Percentiles rank a stretch among this genome's conserved stretches.
phyloP scores from a whole-genome alignment of 164 flowering plant genomes.

The Houttuynia cordata region DNA sequence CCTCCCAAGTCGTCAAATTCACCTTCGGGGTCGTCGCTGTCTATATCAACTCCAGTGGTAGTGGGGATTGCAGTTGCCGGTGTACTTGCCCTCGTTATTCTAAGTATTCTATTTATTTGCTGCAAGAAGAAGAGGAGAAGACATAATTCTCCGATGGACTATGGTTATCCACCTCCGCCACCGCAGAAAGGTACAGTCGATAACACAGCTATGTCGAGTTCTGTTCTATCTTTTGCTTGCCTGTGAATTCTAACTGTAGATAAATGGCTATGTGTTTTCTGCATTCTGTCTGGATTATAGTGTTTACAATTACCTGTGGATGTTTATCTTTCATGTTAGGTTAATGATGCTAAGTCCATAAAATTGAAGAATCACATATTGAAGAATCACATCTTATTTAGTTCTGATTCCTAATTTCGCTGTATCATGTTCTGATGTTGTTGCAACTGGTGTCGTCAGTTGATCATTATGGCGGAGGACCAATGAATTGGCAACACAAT shows the following conservation, averaged over 20 bases:
- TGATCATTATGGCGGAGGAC: slow-evolving; percentile 33
- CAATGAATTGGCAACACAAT: slow-evolving; percentile 54
- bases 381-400: too few species aligned
- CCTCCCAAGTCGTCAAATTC: slow-evolving; percentile 6
- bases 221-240: too few species aligned
- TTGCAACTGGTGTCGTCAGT: slow-evolving; percentile 11
- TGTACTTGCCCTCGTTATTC: slow-evolving; percentile 23
- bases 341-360: too few species aligned
- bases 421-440: too few species aligned
- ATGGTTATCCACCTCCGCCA: slow-evolving; percentile 35
- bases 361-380: too few species aligned
- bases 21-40: not conserved
- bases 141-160: slow-evolving; percentile 16
- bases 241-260: too few species aligned
- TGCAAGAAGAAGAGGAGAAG: slow-evolving; percentile 53
- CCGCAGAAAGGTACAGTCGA: slow-evolving; percentile 30
- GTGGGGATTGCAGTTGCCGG: slow-evolving; percentile 61
- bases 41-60: slow-evolving; percentile 21
- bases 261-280: too few species aligned
- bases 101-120: slow-evolving; percentile 30
- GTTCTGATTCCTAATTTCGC: too few species aligned
- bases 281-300: too few species aligned
- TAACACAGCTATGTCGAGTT: too few species aligned
- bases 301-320: too few species aligned
- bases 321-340: too few species aligned